These are phyloP conservation scores for Emergomyces pasteurianus DNA, from an alignment of 2,329 filamentous ascomycete genomes.

Conservation along the genomic window DNA sequence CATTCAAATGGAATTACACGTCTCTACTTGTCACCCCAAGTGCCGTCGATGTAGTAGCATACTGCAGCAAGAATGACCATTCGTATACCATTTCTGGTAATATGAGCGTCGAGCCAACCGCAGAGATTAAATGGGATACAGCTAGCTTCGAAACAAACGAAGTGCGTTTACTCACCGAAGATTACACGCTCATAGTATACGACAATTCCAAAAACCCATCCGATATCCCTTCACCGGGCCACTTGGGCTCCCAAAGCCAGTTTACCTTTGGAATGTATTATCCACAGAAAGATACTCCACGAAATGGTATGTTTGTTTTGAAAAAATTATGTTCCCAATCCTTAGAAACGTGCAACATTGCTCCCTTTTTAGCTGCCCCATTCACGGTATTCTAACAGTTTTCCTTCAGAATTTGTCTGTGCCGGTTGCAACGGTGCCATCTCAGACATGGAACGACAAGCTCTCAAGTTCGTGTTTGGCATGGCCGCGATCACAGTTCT, in stretches of 20 bases:
- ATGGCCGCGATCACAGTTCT: conserved; percentile 45
- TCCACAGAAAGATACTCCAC: conserved; percentile 40
- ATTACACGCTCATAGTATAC: conserved; percentile 52
- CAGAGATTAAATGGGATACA: conserved; percentile 50
- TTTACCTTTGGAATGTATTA: conserved; percentile 53
- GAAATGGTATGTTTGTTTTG: conserved; percentile 32
- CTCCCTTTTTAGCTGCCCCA: neutral
- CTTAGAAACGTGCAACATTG: neutral
- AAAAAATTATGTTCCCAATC: neutral
- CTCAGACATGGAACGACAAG: conserved; percentile 42
- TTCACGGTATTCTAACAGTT: conserved; percentile 8
- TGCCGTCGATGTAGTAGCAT: conserved; percentile 50
- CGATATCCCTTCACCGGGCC: conserved; percentile 42
- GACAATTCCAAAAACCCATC: conserved; percentile 44
- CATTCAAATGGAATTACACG: conserved; percentile 59
- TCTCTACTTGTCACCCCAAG: conserved; percentile 47
- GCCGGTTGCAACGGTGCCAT: conserved; percentile 46
- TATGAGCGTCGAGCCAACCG: conserved; percentile 42
- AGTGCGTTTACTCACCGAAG: conserved; percentile 44
- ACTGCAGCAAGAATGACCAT: conserved; percentile 45
- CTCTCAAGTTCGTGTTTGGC: conserved; percentile 43
- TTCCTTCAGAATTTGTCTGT: conserved; percentile 39
- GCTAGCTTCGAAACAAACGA: conserved; percentile 38
- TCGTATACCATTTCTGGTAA: conserved; percentile 53
- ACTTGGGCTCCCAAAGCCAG: conserved; percentile 40